Base-by-base conservation (phyloP, 2,329 filamentous ascomycete genomes). In the Colletotrichum phormii region DNA sequence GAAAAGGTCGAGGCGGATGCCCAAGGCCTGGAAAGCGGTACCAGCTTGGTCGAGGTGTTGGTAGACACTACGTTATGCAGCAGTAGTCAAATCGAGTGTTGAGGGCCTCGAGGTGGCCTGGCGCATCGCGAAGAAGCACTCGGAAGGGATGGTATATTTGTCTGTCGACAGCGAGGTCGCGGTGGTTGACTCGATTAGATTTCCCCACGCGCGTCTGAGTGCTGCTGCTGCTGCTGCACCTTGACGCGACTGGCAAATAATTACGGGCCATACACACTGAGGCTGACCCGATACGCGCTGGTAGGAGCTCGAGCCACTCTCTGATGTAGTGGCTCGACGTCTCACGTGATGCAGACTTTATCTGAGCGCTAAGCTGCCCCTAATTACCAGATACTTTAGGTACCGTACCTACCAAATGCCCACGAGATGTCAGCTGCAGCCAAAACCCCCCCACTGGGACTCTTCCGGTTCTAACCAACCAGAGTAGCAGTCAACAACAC, bases 121-220 rank as follows among this genome's bases (percentile, higher is more conserved):
- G 65, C 55, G 71, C 66, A 73, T 70, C 53, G 49, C 60, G 66
- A 35, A 63, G 59, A 69, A 46, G 65, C 64, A 64, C 65, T 72
- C 37, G 33, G 35, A 54, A 62, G 69, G 37, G 35, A 55, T 59
- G 59, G 15, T 46, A 26, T 67, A 29, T 64, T 63, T 63, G 67
- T 70, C 54, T 61, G 68, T 46, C 46, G 63, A 67, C 29, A 67
- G 31, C 12, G 35, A 58, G 64, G 18, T 64, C 49, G 33, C 55
- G 24, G 24, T 57, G 33, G 35, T 53, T 55, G 42, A 57, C 18
- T 49, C 37, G 22, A 58, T 24, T 29, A 24, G 57, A 42, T 63
- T 72, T 68, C 69, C 69, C 69, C 51, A 68, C 64, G 37, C 69
- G 69, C 64, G 69, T 72, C 64, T 68, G 42, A 46, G 65, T 72